These are phyloP conservation scores for Starmerella bacillaris DNA, from an alignment of 805 yeast species.

Conservation along the genomic window DNA sequence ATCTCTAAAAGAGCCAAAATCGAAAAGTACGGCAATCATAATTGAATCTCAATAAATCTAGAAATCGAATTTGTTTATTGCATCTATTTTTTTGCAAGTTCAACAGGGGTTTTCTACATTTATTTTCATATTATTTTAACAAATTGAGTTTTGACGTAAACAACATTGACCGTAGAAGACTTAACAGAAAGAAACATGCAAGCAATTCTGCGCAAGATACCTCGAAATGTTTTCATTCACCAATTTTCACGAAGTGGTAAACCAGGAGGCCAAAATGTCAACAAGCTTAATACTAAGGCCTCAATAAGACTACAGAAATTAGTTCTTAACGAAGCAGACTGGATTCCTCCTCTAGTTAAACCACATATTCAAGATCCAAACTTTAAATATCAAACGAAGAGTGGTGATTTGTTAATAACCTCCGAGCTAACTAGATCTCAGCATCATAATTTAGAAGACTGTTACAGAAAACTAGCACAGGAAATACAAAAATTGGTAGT, in stretches of 20 bases:
- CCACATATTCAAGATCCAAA: constrained; percentile 22
- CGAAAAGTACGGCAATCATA: no score
- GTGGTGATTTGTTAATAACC: constrained; percentile 40
- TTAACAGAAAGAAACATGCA: no score
- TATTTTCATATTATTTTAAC: no score
- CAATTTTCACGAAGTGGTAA: constrained; percentile 50
- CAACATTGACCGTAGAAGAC: no score
- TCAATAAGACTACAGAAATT: constrained; percentile 32
- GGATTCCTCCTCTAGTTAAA: constrained; percentile 43
- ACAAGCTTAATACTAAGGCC: constrained; percentile 49
- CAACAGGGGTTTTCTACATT: no score
- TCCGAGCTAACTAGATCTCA: constrained; percentile 44
- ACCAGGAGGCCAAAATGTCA: constrained; percentile 79
- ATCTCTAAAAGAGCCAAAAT: no score
- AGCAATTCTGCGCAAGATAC: constrained; percentile 25
- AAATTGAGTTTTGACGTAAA: no score
- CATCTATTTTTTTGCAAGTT: no score
- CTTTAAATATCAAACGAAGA: constrained; percentile 38
- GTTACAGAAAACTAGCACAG: constrained; percentile 39
- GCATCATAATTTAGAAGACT: constrained; percentile 37
- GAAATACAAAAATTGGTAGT: constrained; percentile 33
- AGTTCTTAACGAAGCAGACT: constrained; percentile 22
- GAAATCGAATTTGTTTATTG: no score
- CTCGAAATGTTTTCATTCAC: constrained; percentile 29
- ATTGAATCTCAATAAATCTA: no score